Percentiles rank a stretch among this genome's conserved stretches.
Conservation (phyloP, 2,329 filamentous ascomycete species). For the Aspergillus arachidicola region DNA sequence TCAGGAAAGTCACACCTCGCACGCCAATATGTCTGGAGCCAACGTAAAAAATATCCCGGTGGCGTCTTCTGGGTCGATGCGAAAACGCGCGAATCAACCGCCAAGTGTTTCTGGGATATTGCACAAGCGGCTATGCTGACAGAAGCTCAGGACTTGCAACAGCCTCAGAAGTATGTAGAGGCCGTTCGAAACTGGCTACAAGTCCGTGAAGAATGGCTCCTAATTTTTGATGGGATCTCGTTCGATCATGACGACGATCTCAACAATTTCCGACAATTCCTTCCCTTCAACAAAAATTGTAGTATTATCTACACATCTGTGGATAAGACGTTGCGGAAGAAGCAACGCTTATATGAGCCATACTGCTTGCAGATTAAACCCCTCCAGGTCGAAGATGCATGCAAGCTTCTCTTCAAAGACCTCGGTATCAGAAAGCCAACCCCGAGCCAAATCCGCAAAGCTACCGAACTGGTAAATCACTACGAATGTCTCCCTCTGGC, state of each 20-base stretch:
- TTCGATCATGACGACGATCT: conserved; percentile 60
- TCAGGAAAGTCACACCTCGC: conserved; percentile 71
- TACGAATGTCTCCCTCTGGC: conserved; percentile 69
- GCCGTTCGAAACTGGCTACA: conserved; percentile 66
- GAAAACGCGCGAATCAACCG: conserved; percentile 60
- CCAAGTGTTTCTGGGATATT: conserved; percentile 67
- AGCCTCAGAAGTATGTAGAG: conserved; percentile 53
- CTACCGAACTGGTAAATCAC: conserved; percentile 63
- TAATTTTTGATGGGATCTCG: conserved; percentile 68
- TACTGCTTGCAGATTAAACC: conserved; percentile 59
- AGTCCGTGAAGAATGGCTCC: conserved; percentile 63
- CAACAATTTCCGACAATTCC: conserved; percentile 57
- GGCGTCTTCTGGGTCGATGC: conserved; percentile 72
- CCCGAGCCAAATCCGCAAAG: conserved; percentile 58
- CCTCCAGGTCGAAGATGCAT: conserved; percentile 60
- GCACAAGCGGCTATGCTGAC: conserved; percentile 59
- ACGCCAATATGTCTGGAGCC: conserved; percentile 66
- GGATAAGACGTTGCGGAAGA: conserved; percentile 58
- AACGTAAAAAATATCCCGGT: conserved; percentile 62
- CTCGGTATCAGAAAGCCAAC: conserved; percentile 61
- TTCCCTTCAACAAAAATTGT: conserved; percentile 65
- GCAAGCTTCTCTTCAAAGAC: conserved; percentile 63
- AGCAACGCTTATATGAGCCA: conserved; percentile 63
- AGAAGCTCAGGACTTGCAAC: conserved; percentile 44
- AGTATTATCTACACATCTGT: conserved; percentile 71